Base-by-base conservation (phyloP, 2,329 filamentous ascomycete genomes). In the Aspergillus fijiensis region DNA sequence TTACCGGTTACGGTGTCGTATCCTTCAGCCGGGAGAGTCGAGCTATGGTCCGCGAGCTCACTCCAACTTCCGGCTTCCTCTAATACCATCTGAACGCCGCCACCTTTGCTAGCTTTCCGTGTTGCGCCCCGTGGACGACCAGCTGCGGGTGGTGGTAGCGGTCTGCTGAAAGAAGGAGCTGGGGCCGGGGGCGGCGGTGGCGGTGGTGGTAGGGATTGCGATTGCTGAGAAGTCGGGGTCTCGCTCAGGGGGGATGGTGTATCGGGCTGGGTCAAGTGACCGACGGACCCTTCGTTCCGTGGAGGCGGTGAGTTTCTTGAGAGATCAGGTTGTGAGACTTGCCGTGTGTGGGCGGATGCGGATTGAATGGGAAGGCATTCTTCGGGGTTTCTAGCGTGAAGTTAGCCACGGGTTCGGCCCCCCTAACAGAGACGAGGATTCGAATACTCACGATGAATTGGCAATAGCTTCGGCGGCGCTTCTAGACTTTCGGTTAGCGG, bases 21-120 rank as follows among this genome's bases (percentile, higher is more conserved):
- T 3, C 88, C 88, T 71, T 92, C 88, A 0, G 85, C 82, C 1
- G 87, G 86, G 45, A 94, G 80, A 3, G 89, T 92, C 54, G 89
- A 85, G 69, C 92, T 93, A 69, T 93, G 90, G 61, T 93, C 89
- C 52, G 92, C 91, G 73, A 97, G 84, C 63, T 96, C 91, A 51
- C 90, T 93, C 94, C 93, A 98, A 75, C 90, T 94, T 61, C 92
- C 91, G 16, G 89, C 87, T 70, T 92, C 92, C 68, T 96, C 93
- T 42, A 98, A 84, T 21, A 95, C 93, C 68, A 97, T 91, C 75
- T 96, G 92, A 58, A 97, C 87, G 19, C 94, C 94, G 56, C 93
- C 93, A 3, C 89, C 86, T 69, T 91, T 88, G 66, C 89, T 91
- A 59, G 86, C 87, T 59, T 91, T 89, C 55, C 91, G 85, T 60